Evolutionary conservation across 176 grass and related monocot species (phyloP).

Genomic region (Paspalum vaginatum): DNA sequence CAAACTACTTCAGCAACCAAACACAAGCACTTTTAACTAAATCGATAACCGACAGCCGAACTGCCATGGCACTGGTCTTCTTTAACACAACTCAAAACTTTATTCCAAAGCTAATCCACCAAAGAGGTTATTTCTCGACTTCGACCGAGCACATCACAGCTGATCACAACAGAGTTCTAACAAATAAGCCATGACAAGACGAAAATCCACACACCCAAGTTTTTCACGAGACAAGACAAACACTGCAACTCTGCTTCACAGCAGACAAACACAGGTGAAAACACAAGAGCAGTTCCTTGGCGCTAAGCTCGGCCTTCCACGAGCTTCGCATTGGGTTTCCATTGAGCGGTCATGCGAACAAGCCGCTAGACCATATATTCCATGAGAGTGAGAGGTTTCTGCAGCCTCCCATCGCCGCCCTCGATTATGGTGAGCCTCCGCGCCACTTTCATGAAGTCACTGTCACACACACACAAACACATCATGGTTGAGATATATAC

Average conservation of each 20-base stretch:
- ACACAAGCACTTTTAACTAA: not conserved
- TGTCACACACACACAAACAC: slow-evolving; percentile 24
- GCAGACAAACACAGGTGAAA: slow-evolving; percentile 35
- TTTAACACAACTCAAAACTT: slow-evolving; percentile 29
- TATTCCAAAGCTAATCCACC: slow-evolving; percentile 36
- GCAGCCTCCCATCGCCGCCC: slow-evolving; percentile 34
- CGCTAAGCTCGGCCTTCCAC: slow-evolving; percentile 26
- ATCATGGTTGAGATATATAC: too few species aligned
- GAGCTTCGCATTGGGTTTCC: not conserved
- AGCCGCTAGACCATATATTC: slow-evolving; percentile 51
- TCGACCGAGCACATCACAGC: slow-evolving; percentile 24
- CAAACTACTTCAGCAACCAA: not conserved
- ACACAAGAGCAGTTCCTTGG: not conserved
- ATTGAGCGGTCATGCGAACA: slow-evolving; percentile 15
- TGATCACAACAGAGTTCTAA: slow-evolving; percentile 18
- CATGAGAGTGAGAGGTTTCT: slow-evolving; percentile 43
- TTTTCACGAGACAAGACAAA: slow-evolving; percentile 20
- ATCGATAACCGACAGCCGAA: too few species aligned
- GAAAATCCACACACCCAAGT: not conserved
- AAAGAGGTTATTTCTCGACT: slow-evolving; percentile 8
- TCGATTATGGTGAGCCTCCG: slow-evolving; percentile 69
- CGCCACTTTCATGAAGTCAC: slow-evolving; percentile 76
- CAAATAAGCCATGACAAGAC: not conserved
- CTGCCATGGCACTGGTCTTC: not conserved
- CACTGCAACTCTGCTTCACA: slow-evolving; percentile 9